Base-by-base conservation (phyloP, 1,284 basidiomycete species). In the Ceraceosorus guamensis region DNA sequence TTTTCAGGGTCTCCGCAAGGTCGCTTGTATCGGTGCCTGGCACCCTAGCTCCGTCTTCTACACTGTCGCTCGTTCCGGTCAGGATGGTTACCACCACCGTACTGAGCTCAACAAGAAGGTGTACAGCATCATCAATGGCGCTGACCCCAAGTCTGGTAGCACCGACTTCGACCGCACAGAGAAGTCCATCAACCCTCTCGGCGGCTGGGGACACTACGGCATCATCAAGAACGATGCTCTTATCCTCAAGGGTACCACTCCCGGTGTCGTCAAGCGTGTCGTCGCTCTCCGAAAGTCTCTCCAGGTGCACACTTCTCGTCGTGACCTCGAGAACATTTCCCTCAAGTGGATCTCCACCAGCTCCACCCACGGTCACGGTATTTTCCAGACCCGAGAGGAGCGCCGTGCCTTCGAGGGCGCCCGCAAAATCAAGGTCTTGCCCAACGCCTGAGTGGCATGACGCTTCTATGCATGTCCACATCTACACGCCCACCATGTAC, bases 31-130 rank as follows among this genome's bases (percentile, higher is more conserved):
- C 76, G 93, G 93, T 83, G 91, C 91, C 77, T 95, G 91, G 91
- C 91, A 95, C 84, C 91, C 91, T 76, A 88, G 89, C 50, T 93
- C 91, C 81, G 92, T 96, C 84, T 97, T 97, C 92, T 98, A 90
- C 87, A 95, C 91, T 50, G 95, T 99, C 70, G 93, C 92, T 61
- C 93, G 95, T 83, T 91, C 95, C 68, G 95, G 95, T 91, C 93
- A 98, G 57, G 77, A 95, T 79, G 93, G 93, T 78, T 98, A 97
- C 84, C 92, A 97, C 79, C 91, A 96, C 82, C 90, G 93, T 79
- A 97, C 92, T 57, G 78, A 78, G 64, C 66, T 92, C 76, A 97
- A 96, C 86, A 95, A 96, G 85, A 96, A 96, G 73, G 73, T 77
- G 60, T 98, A 96, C 85, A 89, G 95, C 70, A 85, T 99, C 70